Conservation (phyloP, 306 rosid species). For the Lathyrus oleraceus region DNA sequence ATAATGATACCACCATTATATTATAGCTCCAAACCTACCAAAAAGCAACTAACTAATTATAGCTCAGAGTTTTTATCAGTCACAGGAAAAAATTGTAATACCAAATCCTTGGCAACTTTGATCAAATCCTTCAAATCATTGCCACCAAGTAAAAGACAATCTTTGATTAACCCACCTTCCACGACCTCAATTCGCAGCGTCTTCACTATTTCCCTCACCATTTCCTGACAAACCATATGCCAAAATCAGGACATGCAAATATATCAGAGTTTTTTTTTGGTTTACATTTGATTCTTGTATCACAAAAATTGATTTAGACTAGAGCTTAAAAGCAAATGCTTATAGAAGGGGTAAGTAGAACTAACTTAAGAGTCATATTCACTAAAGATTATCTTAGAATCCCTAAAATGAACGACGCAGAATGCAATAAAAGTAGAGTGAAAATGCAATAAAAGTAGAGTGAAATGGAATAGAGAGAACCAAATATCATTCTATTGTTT, state of each 20-base stretch:
- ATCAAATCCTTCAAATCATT: conserved; percentile 65
- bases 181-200: conserved; percentile 62
- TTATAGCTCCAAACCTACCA: not conserved
- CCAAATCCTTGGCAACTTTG: conserved; percentile 59
- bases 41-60: conserved; percentile 6
- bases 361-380: no score
- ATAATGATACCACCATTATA: not conserved
- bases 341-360: no score
- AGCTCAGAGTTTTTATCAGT: conserved; percentile 38
- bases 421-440: no score
- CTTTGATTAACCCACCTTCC: conserved; percentile 74
- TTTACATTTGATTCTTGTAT: no score
- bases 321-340: no score
- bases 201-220: conserved; percentile 58
- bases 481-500: no score
- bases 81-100: conserved; percentile 39
- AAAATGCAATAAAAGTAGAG: no score
- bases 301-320: no score
- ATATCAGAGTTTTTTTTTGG: no score
- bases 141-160: conserved; percentile 71
- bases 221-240: conserved; percentile 46
- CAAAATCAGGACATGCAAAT: not conserved
- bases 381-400: no score
- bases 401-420: no score
- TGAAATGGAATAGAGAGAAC: no score